Base-by-base conservation (phyloP, 2,329 filamentous ascomycete genomes). In the Septoria linicola region DNA sequence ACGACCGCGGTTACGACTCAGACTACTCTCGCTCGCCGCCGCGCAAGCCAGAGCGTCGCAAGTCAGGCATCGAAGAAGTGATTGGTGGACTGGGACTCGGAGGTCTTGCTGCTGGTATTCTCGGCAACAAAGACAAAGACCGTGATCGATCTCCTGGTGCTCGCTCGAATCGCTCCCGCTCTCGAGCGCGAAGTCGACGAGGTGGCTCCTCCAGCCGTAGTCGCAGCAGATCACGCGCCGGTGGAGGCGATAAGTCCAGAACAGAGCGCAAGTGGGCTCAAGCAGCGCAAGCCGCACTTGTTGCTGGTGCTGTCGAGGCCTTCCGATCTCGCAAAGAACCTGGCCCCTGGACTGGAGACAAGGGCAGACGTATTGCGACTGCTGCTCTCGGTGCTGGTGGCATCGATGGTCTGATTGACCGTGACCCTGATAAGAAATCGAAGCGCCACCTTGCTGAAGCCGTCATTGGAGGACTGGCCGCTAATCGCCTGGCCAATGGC, bases 221-320 rank as follows among this genome's bases (percentile, higher is more conserved):
- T 52, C 79, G 80, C 57, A 76, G 75, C 55, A 69, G 68, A 31
- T 76, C 72, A 57, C 76, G 75, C 57, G 41, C 23, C 13, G 77
- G 75, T 51, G 77, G 76, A 34, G 73, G 70, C 66, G 76, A 69
- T 59, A 68, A 69, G 60, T 70, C 76, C 44, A 88, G 88, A 62
- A 81, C 89, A 40, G 84, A 90, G 60, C 68, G 70, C 54, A 77
- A 78, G 59, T 78, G 76, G 76, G 73, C 76, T 57, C 89, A 96
- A 72, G 90, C 90, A 27, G 89, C 91, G 68, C 92, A 93, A 76
- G 91, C 92, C 27, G 93, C 91, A 16, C 77, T 96, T 32, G 81
- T 95, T 40, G 91, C 92, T 23, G 92, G 90, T 63, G 92, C 91
- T 34, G 87, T 90, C 48, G 91, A 96, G 71, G 92, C 92, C 35